phyloP scores from a whole-genome alignment of 345 rosid genomes.

The Rhizophora apiculata region DNA sequence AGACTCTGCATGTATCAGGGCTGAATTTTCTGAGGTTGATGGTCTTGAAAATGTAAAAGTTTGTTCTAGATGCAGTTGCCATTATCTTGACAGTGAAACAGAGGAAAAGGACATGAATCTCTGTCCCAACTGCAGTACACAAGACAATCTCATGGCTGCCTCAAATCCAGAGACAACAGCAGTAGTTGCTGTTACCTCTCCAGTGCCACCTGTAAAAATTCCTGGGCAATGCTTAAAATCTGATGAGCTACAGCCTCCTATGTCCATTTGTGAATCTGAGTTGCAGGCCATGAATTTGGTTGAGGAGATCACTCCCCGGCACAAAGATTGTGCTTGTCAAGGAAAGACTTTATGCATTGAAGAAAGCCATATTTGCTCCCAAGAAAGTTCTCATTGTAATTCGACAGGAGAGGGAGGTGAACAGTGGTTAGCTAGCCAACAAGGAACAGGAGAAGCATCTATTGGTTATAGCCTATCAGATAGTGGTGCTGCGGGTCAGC shows the following conservation, averaged over 20 bases:
- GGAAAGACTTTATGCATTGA: conserved; percentile 22
- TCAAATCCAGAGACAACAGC: conserved; percentile 26
- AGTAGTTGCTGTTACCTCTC: conserved; percentile 29
- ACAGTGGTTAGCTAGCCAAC: conserved; percentile 31
- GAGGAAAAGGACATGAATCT: conserved; percentile 41
- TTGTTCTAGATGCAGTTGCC: conserved; percentile 62
- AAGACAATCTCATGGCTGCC: conserved; percentile 31
- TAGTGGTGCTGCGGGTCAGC: conserved; percentile 33
- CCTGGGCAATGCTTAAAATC: conserved; percentile 30
- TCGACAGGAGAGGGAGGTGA: conserved; percentile 38
- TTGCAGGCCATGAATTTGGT: conserved; percentile 24
- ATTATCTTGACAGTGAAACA: conserved; percentile 42
- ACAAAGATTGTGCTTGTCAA: conserved; percentile 24
- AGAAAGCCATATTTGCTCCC: conserved; percentile 30
- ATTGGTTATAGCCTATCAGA: conserved; percentile 28
- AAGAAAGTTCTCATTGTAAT: conserved; percentile 33
- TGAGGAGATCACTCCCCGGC: conserved; percentile 24
- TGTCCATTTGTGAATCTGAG: conserved; percentile 24
- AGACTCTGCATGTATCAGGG: conserved; percentile 34
- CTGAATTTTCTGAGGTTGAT: conserved; percentile 41
- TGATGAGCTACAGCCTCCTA: conserved; percentile 30
- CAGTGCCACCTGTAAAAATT: conserved; percentile 21
- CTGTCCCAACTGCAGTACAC: conserved; percentile 67
- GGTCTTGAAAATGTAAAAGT: conserved; percentile 39
- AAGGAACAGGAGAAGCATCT: conserved; percentile 38